These are phyloP conservation scores for Acacia confusa DNA, from an alignment of 306 rosid species.

Conservation along the genomic window DNA sequence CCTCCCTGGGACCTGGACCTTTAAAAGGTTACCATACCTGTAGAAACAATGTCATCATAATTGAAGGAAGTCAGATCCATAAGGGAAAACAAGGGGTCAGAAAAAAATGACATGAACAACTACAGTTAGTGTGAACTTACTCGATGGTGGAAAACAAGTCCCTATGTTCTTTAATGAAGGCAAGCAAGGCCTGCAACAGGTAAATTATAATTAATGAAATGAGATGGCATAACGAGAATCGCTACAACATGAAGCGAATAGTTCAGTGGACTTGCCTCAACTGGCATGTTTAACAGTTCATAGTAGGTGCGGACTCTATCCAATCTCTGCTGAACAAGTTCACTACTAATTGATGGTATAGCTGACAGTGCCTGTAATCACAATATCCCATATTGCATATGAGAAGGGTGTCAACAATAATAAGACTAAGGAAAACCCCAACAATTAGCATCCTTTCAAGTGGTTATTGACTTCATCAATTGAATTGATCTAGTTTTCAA, in stretches of 20 bases:
- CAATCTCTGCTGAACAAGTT: constrained; percentile 81
- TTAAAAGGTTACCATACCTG: constrained; percentile 86
- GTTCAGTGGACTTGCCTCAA: constrained; percentile 69
- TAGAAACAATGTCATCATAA: constrained; percentile 29
- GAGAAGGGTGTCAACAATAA: constrained; percentile 5
- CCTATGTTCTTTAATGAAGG: constrained; percentile 88
- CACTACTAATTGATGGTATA: constrained; percentile 85
- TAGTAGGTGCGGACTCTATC: constrained; percentile 94
- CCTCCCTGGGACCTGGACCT: constrained; percentile 91
- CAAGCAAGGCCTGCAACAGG: constrained; percentile 81
- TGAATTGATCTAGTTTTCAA: neutral
- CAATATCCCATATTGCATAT: constrained; percentile 29
- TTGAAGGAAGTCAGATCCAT: constrained; percentile 15
- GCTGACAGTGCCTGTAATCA: constrained; percentile 87
- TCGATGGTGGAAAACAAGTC: constrained; percentile 70
- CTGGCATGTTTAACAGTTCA: constrained; percentile 97
- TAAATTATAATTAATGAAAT: constrained; percentile 26
- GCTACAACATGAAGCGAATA: neutral
- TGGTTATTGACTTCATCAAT: neutral
- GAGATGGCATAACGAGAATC: constrained; percentile 22
- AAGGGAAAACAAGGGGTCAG: neutral
- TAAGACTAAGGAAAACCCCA: neutral
- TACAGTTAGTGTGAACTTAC: constrained; percentile 55
- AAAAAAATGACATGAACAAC: neutral
- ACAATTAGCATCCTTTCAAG: constrained; percentile 13